These are phyloP conservation scores for Fusarium haematococcum DNA, from an alignment of 2,329 filamentous ascomycete genomes.

Conservation along the genomic window DNA sequence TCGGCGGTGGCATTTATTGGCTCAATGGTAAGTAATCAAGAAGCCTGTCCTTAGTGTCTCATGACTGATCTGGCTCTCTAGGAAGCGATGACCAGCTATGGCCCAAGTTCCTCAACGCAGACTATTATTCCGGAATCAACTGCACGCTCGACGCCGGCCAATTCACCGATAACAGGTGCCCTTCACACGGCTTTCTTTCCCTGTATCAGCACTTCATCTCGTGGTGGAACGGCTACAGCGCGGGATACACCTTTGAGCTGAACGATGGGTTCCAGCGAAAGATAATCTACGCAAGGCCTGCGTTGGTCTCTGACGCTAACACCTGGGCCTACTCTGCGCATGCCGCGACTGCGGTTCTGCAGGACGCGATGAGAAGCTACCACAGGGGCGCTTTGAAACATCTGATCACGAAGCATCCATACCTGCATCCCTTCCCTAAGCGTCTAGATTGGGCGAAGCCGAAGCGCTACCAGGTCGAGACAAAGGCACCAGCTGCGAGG, in stretches of 20 bases:
- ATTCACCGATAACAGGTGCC: neutral
- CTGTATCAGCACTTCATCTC: constrained; percentile 3
- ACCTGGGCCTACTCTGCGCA: constrained; percentile 19
- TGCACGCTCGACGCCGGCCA: neutral
- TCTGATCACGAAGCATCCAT: neutral
- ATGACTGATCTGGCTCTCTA: neutral
- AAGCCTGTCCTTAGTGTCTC: neutral
- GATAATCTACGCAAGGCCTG: neutral
- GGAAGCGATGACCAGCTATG: neutral
- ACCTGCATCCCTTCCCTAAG: neutral
- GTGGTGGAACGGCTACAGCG: constrained; percentile 11
- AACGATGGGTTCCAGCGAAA: constrained; percentile 12
- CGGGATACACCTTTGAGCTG: neutral
- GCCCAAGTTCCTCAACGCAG: neutral
- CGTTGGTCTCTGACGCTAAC: neutral
- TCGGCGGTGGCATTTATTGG: constrained; percentile 18
- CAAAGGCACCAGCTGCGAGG: constrained; percentile 3
- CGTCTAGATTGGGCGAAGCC: neutral
- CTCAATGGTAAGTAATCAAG: constrained; percentile 10
- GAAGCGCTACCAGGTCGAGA: neutral
- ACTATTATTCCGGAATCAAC: neutral
- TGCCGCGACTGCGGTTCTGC: constrained; percentile 1
- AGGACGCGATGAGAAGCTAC: constrained; percentile 1
- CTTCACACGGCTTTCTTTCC: neutral
- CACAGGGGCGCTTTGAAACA: neutral